Evolutionary conservation across 164 flowering plant species (phyloP).

Genomic region (Sedum album): DNA sequence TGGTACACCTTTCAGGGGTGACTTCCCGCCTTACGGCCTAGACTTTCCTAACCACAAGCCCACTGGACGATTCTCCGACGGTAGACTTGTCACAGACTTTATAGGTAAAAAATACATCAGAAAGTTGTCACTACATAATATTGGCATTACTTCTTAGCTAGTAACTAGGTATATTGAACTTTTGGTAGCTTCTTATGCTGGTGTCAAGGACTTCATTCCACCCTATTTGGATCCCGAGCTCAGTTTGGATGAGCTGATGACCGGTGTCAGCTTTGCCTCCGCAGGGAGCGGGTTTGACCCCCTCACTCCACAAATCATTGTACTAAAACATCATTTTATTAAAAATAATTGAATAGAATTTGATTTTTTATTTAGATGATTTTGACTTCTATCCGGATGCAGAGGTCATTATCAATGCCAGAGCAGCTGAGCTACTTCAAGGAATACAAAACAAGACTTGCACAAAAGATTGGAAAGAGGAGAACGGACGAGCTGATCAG

Average conservation of each 20-base stretch:
- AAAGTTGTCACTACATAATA: no score
- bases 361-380: background rate
- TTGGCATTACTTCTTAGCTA: background rate
- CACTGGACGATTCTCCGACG: background rate
- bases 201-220: background rate
- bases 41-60: background rate
- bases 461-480: background rate
- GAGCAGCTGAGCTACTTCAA: background rate
- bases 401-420: background rate
- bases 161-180: background rate
- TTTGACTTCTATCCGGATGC: background rate
- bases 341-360: no score
- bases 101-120: background rate
- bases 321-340: no score
- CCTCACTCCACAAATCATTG: background rate
- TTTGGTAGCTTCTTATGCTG: constrained; percentile 7
- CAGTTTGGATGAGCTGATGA: background rate
- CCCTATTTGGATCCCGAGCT: background rate
- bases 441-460: background rate
- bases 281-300: background rate
- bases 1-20: background rate
- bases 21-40: background rate
- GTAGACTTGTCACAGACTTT: background rate
- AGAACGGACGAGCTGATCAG: background rate
- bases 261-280: background rate